phyloP scores from a whole-genome alignment of 352 stramenopile genomes.

The Phytophthora foliorum region DNA sequence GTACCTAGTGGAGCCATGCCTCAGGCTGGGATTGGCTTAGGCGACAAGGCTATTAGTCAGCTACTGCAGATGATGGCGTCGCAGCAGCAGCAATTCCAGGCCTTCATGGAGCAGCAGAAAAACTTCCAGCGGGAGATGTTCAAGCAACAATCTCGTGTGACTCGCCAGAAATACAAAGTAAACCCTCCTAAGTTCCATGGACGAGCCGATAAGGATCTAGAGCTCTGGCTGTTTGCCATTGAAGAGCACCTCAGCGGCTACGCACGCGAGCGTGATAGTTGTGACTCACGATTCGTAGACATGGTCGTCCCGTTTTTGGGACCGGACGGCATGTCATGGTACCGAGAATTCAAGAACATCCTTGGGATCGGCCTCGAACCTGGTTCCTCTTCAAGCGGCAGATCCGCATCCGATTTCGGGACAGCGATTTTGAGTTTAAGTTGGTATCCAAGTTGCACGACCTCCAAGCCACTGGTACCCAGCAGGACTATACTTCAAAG shows the following conservation, averaged over 20 bases:
- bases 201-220: constrained; percentile 4
- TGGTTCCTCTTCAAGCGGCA: constrained; percentile 8
- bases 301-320: constrained; percentile 12
- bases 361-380: neutral
- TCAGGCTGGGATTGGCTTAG: neutral
- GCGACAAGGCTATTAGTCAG: neutral
- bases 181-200: neutral
- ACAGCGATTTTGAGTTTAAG: constrained; percentile 9
- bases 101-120: constrained; percentile 17
- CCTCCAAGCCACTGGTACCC: neutral
- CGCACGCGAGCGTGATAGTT: neutral
- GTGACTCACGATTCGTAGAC: constrained; percentile 8
- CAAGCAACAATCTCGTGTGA: constrained; percentile 6
- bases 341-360: constrained; percentile 13
- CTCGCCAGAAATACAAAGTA: neutral
- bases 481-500: neutral
- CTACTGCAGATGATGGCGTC: constrained; percentile 4
- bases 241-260: constrained; percentile 4
- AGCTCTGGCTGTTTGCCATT: constrained; percentile 9
- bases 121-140: constrained; percentile 23
- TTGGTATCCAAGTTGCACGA: constrained; percentile 4
- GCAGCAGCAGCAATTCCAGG: constrained; percentile 19
- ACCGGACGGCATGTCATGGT: constrained; percentile 7
- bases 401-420: neutral
- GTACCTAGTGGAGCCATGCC: constrained; percentile 2